A percentile compares a stretch with the other conserved stretches of the same genome.
Evolutionary conservation across 108 stramenopile species (phyloP).

Genomic region (Skeletonema costatum): DNA sequence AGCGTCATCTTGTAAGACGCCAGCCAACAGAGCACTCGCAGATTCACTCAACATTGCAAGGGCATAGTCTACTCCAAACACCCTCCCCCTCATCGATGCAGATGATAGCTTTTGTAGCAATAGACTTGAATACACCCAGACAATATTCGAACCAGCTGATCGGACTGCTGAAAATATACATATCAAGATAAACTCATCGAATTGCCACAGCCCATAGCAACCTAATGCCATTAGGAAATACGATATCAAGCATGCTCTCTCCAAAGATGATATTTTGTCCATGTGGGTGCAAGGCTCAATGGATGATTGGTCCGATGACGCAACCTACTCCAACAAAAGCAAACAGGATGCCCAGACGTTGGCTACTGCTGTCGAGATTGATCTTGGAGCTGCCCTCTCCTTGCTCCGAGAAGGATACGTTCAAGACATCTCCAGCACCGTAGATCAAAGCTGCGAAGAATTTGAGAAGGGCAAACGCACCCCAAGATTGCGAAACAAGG

Average conservation of each 20-base stretch:
- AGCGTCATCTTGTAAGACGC: constrained; percentile 55
- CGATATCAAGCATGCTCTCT: constrained; percentile 53
- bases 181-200: constrained; percentile 29
- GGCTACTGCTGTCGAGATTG: constrained; percentile 24
- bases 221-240: constrained; percentile 50
- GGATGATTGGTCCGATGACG: constrained; percentile 59
- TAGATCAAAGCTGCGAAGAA: constrained; percentile 46
- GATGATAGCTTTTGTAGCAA: constrained; percentile 61
- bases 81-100: constrained; percentile 59
- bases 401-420: constrained; percentile 63
- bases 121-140: constrained; percentile 64
- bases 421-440: constrained; percentile 65
- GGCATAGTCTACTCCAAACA: constrained; percentile 64
- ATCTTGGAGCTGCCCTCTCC: constrained; percentile 8
- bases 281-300: constrained; percentile 52
- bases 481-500: constrained; percentile 53
- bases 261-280: constrained; percentile 50
- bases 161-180: constrained; percentile 46
- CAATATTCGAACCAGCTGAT: constrained; percentile 53
- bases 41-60: constrained; percentile 63
- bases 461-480: constrained; percentile 61
- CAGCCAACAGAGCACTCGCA: constrained; percentile 50
- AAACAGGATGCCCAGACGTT: constrained; percentile 64
- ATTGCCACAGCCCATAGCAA: constrained; percentile 28
- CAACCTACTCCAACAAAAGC: constrained; percentile 68